Evolutionary conservation across 2,329 filamentous ascomycete species (phyloP), one percentile per base, ranked within the genome.

Genomic region (Magnaporthiopsis rhizophila): DNA sequence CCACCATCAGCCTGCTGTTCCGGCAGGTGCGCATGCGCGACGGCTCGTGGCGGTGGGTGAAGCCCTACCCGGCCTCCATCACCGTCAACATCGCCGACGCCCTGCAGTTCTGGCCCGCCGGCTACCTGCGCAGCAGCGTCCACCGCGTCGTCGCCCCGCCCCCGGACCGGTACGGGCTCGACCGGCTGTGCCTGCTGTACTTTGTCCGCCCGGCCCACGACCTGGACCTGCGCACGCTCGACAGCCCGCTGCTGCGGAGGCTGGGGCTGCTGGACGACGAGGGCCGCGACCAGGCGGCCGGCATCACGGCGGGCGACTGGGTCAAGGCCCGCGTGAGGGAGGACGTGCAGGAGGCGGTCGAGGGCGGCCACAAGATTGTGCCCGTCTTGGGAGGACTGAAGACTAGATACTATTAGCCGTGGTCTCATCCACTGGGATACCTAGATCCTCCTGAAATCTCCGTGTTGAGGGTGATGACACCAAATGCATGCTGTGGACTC

Each of bases 1-100:
- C 80, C 0, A 79, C 75, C 0, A 71, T 83, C 3, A 82, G 81
- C 1, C 73, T 83, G 26, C 76, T 83, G 1, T 83, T 82, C 72
- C 75, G 78, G 2, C 81, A 83, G 65, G 78, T 83, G 58, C 75
- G 75, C 21, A 69, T 66, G 0, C 64, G 63, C 15, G 69, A 69
- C 18, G 76, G 75, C 0, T 69, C 75, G 7, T 79, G 77, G 77
- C 78, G 77, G 67, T 79, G 75, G 69, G 76, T 79, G 2, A 70
- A 70, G n/a, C 75, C 76, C 3, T 73, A 78, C 50, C 73, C 78
- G 26, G 77, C 77, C 4, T 77, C 74, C 1, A 78, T 80, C 36
- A 78, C 76, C 1, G 76, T 78, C 65, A 80, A 81, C 65, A 75
- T 64, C 12, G 66, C 65, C 64, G 67, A 80, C 69, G 72, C 76